Evolutionary conservation across 2,329 filamentous ascomycete species (phyloP).

Genomic region (Plenodomus lindquistii): DNA sequence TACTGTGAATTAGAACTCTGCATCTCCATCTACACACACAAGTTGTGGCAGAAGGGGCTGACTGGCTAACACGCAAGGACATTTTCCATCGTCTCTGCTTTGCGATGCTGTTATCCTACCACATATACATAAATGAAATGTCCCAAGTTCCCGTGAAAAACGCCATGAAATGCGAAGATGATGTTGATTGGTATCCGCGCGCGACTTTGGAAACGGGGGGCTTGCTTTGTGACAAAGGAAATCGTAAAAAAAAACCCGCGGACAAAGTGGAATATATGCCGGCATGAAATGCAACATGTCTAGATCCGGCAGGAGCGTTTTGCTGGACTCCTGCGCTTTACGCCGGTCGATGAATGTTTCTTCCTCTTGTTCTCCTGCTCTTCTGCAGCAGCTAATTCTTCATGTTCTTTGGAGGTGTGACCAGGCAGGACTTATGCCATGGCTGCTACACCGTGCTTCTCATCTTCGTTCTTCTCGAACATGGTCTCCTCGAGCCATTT

Average conservation of each 20-base stretch:
- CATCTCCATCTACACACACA: no score
- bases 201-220: background rate
- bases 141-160: no score
- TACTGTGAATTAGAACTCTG: no score
- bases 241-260: background rate
- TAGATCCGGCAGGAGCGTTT: background rate
- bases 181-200: slow-evolving; percentile 2
- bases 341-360: background rate
- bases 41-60: no score
- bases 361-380: background rate
- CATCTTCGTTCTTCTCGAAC: slow-evolving; percentile 51
- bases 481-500: slow-evolving; percentile 54
- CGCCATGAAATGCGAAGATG: slow-evolving; percentile 3
- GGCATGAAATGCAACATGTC: background rate
- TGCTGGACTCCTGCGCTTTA: background rate
- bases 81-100: no score
- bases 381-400: background rate
- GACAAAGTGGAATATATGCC: background rate
- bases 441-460: slow-evolving; percentile 32
- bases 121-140: no score
- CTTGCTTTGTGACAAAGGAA: background rate
- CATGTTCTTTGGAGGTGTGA: background rate
- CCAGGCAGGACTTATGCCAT: slow-evolving; percentile 21
- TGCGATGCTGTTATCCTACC: no score
- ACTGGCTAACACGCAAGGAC: no score